Conservation (phyloP, 495 filamentous ascomycete genomes). For the Daldinia bambusicola region DNA sequence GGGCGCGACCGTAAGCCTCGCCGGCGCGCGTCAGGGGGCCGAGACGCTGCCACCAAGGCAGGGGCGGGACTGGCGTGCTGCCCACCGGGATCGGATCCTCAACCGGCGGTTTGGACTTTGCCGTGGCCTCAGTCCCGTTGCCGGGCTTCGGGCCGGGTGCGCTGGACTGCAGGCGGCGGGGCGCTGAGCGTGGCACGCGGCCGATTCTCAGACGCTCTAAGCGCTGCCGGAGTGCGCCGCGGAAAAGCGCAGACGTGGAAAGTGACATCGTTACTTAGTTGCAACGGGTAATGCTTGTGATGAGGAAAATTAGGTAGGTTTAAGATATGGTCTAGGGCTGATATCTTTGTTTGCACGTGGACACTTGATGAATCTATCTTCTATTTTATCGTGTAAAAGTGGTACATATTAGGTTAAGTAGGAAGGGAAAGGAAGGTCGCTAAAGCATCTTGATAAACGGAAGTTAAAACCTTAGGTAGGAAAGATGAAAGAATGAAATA, state of each 20-base stretch:
- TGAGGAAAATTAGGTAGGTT: neutral
- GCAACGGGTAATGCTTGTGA: neutral
- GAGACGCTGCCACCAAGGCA: constrained; percentile 62
- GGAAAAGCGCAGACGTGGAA: constrained; percentile 13
- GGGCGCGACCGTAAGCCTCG: constrained; percentile 74
- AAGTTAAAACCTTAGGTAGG: neutral
- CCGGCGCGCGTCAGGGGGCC: constrained; percentile 70
- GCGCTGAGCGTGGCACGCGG: constrained; percentile 26
- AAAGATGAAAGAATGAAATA: too few species aligned
- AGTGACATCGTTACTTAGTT: constrained; percentile 14
- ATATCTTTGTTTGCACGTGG: neutral
- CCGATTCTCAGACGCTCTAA: constrained; percentile 24
- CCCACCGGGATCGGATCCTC: constrained; percentile 26
- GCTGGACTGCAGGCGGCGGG: constrained; percentile 36
- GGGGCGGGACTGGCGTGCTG: constrained; percentile 34
- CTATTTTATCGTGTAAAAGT: too few species aligned
- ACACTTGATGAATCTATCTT: too few species aligned
- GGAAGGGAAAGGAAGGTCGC: neutral
- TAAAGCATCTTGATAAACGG: constrained; percentile 21
- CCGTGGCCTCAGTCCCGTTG: constrained; percentile 8
- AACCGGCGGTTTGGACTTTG: constrained; percentile 15
- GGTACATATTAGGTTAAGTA: too few species aligned
- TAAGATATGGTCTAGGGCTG: neutral
- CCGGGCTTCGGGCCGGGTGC: constrained; percentile 3
- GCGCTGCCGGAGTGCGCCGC: constrained; percentile 29